Percentiles rank a stretch among this genome's conserved stretches.
These are phyloP conservation scores for Fraxinus americana DNA, from an alignment of 257 asterid genomes.

Conservation along the genomic window DNA sequence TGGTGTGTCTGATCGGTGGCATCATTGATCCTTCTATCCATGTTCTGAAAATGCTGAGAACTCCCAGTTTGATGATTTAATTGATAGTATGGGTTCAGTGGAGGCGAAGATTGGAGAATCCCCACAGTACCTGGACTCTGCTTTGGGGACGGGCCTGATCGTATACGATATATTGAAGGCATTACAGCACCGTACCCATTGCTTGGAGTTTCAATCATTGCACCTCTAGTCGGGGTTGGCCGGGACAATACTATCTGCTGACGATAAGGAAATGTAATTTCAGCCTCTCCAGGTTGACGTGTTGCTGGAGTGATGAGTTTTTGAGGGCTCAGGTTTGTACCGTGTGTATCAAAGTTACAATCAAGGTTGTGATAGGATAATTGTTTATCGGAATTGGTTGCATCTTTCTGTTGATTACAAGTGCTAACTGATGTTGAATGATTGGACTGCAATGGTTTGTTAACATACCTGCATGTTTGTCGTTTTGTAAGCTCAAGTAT, in stretches of 20 bases:
- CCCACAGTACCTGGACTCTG: constrained; percentile 50
- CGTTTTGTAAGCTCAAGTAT: constrained; percentile 17
- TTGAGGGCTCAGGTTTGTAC: constrained; percentile 38
- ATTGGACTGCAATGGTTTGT: constrained; percentile 46
- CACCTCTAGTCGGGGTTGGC: constrained; percentile 41
- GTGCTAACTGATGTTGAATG: constrained; percentile 47
- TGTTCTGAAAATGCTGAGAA: constrained; percentile 41
- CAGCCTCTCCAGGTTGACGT: constrained; percentile 48
- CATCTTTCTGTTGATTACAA: constrained; percentile 50
- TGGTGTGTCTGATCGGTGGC: constrained; percentile 45
- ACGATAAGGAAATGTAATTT: constrained; percentile 29
- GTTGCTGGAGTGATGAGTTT: constrained; percentile 30
- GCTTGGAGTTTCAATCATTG: constrained; percentile 31
- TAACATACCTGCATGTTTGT: constrained; percentile 63
- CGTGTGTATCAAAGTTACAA: constrained; percentile 50
- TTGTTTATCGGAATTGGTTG: constrained; percentile 41
- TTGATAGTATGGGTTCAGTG: constrained; percentile 32
- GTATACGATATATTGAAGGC: constrained; percentile 39
- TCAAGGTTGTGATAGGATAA: constrained; percentile 44
- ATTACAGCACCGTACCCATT: constrained; percentile 30
- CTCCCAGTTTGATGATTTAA: constrained; percentile 36
- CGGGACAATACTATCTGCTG: constrained; percentile 28
- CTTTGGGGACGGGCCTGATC: constrained; percentile 39
- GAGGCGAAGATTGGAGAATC: constrained; percentile 44
- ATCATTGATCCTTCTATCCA: constrained; percentile 43